These are phyloP conservation scores for Alternaria viburni DNA, from an alignment of 2,329 filamentous ascomycete genomes.

Conservation along the genomic window DNA sequence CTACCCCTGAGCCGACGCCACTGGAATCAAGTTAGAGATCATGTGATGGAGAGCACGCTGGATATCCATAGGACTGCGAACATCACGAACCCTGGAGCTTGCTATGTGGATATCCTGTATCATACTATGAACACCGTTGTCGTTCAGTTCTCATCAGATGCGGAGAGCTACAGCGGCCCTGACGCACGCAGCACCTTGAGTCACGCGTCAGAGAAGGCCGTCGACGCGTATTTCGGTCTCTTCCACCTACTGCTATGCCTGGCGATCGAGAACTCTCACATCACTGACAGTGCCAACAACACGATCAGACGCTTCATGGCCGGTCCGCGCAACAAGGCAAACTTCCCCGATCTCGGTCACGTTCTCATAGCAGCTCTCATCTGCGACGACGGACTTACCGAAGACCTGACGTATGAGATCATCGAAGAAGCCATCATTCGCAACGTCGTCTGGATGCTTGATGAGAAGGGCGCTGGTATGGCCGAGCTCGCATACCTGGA, in stretches of 20 bases:
- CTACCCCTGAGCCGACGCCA: slow-evolving; percentile 56
- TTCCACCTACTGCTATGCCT: slow-evolving; percentile 60
- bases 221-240: slow-evolving; percentile 60
- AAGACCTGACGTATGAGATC: slow-evolving; percentile 50
- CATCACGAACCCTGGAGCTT: slow-evolving; percentile 20
- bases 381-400: slow-evolving; percentile 52
- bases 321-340: slow-evolving; percentile 50
- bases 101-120: slow-evolving; percentile 49
- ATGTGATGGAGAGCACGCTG: slow-evolving; percentile 33
- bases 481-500: slow-evolving; percentile 58
- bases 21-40: slow-evolving; percentile 49
- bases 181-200: slow-evolving; percentile 50
- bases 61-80: slow-evolving; percentile 34
- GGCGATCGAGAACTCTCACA: slow-evolving; percentile 45
- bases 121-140: slow-evolving; percentile 61
- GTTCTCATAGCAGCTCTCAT: slow-evolving; percentile 58
- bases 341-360: slow-evolving; percentile 58
- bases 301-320: slow-evolving; percentile 49
- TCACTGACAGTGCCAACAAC: slow-evolving; percentile 56
- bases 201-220: slow-evolving; percentile 60
- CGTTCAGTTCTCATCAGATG: slow-evolving; percentile 54
- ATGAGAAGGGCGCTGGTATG: slow-evolving; percentile 42
- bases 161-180: slow-evolving; percentile 14
- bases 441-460: slow-evolving; percentile 61
- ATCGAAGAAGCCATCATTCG: slow-evolving; percentile 59